These are phyloP conservation scores for Diaporthe citri DNA, from an alignment of 2,329 filamentous ascomycete genomes.

Conservation along the genomic window DNA sequence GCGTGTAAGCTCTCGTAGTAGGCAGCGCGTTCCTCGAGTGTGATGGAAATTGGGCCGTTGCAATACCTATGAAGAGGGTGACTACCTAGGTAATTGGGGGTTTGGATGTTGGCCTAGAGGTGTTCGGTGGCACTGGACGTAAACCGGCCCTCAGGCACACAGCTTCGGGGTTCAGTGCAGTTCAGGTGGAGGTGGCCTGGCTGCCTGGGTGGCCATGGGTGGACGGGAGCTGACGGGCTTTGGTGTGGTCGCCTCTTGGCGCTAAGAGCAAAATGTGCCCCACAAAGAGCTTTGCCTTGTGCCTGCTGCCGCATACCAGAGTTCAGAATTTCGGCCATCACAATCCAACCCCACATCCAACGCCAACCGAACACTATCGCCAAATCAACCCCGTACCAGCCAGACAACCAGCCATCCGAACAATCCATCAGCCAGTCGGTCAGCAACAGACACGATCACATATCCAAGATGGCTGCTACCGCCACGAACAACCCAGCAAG, in stretches of 20 bases:
- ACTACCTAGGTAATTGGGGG: slow-evolving; percentile 2
- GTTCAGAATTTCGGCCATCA: slow-evolving; percentile 34
- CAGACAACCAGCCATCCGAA: background rate
- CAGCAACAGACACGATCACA: background rate
- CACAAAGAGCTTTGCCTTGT: slow-evolving; percentile 32
- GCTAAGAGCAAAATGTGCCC: slow-evolving; percentile 23
- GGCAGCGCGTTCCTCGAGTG: background rate
- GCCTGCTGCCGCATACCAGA: slow-evolving; percentile 23
- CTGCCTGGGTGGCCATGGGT: background rate
- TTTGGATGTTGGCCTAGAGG: background rate
- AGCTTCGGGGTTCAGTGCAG: too few relatives aligned
- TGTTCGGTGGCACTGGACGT: background rate
- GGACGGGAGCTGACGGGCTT: background rate
- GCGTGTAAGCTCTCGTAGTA: background rate
- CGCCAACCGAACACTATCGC: slow-evolving; percentile 27
- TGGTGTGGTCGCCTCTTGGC: background rate
- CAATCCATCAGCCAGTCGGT: background rate
- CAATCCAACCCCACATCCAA: slow-evolving; percentile 34
- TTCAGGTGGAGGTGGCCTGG: background rate
- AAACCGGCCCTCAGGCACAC: too few relatives aligned
- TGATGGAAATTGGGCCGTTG: background rate
- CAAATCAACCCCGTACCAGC: slow-evolving; percentile 4
- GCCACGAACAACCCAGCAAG: slow-evolving; percentile 35
- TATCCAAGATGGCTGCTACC: slow-evolving; percentile 19
- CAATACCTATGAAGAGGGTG: background rate